These are phyloP conservation scores for Pyrenophora teres DNA, from an alignment of 2,329 filamentous ascomycete species.

Conservation along the genomic window DNA sequence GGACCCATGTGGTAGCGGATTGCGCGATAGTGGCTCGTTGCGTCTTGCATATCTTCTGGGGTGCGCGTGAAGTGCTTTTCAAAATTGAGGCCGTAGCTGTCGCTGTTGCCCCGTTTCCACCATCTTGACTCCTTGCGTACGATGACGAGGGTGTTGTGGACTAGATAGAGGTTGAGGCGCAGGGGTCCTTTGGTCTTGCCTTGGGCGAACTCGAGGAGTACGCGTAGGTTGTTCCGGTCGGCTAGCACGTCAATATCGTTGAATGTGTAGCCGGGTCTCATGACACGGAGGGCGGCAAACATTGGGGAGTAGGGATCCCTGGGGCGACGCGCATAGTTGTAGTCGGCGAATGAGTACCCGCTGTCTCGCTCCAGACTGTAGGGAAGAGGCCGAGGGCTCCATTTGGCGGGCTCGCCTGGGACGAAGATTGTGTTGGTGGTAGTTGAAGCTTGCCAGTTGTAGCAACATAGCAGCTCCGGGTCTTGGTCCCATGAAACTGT, in stretches of 20 bases:
- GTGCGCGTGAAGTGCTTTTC: slow-evolving; percentile 33
- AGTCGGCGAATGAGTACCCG: slow-evolving; percentile 30
- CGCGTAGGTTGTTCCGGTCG: slow-evolving; percentile 38
- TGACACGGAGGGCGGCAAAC: slow-evolving; percentile 31
- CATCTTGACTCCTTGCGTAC: slow-evolving; percentile 32
- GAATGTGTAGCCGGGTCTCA: slow-evolving; percentile 30
- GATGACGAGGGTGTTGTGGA: slow-evolving; percentile 34
- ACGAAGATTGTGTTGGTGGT: slow-evolving; percentile 36
- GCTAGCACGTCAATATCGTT: slow-evolving; percentile 32
- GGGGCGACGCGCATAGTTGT: slow-evolving; percentile 36
- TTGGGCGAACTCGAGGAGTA: slow-evolving; percentile 31
- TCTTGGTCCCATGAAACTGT: slow-evolving; percentile 31
- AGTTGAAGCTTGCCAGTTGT: slow-evolving; percentile 34
- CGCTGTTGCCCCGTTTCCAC: slow-evolving; percentile 24
- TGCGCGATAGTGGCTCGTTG: slow-evolving; percentile 38
- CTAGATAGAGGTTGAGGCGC: slow-evolving; percentile 29
- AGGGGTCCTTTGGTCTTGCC: slow-evolving; percentile 32
- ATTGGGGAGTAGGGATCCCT: slow-evolving; percentile 31
- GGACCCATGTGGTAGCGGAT: slow-evolving; percentile 36
- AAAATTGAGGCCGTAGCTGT: slow-evolving; percentile 31
- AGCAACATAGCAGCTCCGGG: slow-evolving; percentile 34
- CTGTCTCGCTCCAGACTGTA: slow-evolving; percentile 24
- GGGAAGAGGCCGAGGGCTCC: slow-evolving; percentile 24
- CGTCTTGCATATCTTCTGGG: slow-evolving; percentile 28
- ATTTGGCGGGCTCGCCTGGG: slow-evolving; percentile 33